Conservation (phyloP, 1,284 basidiomycete species). For the Somion occarium region DNA sequence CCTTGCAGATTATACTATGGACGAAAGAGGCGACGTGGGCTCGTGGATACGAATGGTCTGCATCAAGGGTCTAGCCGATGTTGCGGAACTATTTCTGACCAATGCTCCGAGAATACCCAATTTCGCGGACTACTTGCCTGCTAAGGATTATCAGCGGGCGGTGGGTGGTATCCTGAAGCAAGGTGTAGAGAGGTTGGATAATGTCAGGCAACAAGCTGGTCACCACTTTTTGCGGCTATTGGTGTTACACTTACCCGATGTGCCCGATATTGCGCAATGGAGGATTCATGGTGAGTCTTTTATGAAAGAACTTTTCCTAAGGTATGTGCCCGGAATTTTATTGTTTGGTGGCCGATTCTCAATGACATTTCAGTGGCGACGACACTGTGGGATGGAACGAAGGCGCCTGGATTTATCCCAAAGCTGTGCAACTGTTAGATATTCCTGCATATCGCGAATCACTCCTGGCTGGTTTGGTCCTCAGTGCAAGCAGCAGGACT, state of each 20-base stretch:
- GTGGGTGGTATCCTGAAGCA: constrained; percentile 79
- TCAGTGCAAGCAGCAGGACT: constrained; percentile 77
- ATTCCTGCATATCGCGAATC: constrained; percentile 54
- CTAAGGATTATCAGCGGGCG: constrained; percentile 50
- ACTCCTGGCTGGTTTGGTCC: constrained; percentile 70
- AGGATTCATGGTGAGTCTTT: constrained; percentile 39
- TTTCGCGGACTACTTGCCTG: constrained; percentile 55
- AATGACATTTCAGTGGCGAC: constrained; percentile 21
- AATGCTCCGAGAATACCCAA: constrained; percentile 33
- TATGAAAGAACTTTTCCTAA: constrained; percentile 50
- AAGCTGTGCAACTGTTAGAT: constrained; percentile 63
- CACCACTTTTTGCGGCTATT: constrained; percentile 53
- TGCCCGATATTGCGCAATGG: constrained; percentile 36
- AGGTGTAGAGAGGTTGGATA: constrained; percentile 87
- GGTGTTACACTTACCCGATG: constrained; percentile 36
- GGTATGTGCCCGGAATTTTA: constrained; percentile 32
- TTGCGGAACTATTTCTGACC: constrained; percentile 43
- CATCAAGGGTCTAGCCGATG: constrained; percentile 54
- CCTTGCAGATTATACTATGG: constrained; percentile 86
- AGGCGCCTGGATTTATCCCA: constrained; percentile 66
- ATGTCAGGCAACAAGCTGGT: constrained; percentile 80
- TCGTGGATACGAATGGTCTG: constrained; percentile 91
- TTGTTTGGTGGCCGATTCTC: neutral
- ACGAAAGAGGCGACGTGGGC: constrained; percentile 95
- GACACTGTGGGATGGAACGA: constrained; percentile 58